These are phyloP conservation scores for Oryza meyeriana DNA, from an alignment of 176 grass and related monocot genomes.

Conservation along the genomic window DNA sequence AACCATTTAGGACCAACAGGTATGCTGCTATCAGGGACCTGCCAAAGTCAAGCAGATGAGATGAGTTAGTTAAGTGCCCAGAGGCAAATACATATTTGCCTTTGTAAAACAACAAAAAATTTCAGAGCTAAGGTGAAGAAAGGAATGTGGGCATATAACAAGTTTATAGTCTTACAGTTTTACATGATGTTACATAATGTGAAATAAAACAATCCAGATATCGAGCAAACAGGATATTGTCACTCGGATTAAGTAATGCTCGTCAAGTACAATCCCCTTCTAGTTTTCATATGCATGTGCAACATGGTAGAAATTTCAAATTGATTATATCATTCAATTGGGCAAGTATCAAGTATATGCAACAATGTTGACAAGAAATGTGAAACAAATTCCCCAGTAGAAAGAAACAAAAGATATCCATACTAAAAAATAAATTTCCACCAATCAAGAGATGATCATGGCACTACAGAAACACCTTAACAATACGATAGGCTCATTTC, in stretches of 20 bases:
- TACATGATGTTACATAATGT: neutral
- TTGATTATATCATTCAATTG: neutral
- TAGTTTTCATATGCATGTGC: constrained; percentile 5
- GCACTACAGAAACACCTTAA: neutral
- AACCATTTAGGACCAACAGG: constrained; percentile 75
- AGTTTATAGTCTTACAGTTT: neutral
- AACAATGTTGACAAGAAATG: neutral
- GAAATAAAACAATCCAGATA: neutral
- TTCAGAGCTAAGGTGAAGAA: neutral
- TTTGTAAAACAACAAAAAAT: neutral
- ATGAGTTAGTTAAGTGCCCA: neutral
- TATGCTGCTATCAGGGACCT: constrained; percentile 95
- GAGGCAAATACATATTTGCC: neutral
- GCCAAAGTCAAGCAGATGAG: constrained; percentile 13
- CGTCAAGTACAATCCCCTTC: neutral
- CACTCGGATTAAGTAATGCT: neutral
- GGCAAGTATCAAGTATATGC: neutral
- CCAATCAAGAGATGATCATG: neutral
- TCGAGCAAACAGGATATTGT: neutral
- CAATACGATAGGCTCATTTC: neutral
- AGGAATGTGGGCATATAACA: neutral
- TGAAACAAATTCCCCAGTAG: neutral
- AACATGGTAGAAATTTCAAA: neutral
- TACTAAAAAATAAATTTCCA: neutral
- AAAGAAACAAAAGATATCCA: neutral